Percentiles rank a stretch among this genome's conserved stretches.
Conservation (phyloP, 179 eudicot genomes). For the Carnegiea gigantea region DNA sequence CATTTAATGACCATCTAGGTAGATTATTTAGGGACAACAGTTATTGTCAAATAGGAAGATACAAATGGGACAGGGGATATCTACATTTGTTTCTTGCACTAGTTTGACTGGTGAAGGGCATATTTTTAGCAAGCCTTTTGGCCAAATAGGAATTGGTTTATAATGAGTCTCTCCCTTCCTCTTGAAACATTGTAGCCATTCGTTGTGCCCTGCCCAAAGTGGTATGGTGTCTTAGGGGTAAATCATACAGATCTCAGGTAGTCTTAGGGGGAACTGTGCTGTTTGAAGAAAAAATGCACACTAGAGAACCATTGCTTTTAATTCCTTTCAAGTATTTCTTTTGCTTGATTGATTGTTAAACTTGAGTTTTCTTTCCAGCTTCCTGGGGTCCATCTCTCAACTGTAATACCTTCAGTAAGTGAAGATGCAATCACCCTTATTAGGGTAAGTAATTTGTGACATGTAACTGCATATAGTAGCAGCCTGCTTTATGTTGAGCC, state of each 20-base stretch:
- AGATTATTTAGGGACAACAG: no score
- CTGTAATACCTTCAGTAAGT: slow-evolving; percentile 75
- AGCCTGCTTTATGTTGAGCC: neutral
- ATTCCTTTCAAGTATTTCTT: neutral
- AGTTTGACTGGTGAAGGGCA: neutral
- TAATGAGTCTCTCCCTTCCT: neutral
- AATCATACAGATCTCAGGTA: no score
- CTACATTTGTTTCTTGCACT: neutral
- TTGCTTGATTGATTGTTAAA: slow-evolving; percentile 4
- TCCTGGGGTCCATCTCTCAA: slow-evolving; percentile 63
- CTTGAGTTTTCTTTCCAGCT: slow-evolving; percentile 38
- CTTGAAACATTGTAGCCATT: neutral
- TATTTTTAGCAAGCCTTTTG: neutral
- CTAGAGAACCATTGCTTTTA: neutral
- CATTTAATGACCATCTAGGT: no score
- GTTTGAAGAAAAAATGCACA: neutral
- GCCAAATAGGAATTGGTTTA: no score
- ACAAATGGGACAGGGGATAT: no score
- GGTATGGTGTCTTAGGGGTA: neutral
- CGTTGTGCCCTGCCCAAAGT: neutral
- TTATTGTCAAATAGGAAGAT: no score
- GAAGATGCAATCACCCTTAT: slow-evolving; percentile 75
- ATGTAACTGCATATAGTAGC: neutral
- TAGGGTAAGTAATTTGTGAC: slow-evolving; percentile 40
- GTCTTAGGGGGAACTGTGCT: neutral